Base-by-base conservation (phyloP, 2,329 filamentous ascomycete genomes). In the Penicillium sp. region DNA sequence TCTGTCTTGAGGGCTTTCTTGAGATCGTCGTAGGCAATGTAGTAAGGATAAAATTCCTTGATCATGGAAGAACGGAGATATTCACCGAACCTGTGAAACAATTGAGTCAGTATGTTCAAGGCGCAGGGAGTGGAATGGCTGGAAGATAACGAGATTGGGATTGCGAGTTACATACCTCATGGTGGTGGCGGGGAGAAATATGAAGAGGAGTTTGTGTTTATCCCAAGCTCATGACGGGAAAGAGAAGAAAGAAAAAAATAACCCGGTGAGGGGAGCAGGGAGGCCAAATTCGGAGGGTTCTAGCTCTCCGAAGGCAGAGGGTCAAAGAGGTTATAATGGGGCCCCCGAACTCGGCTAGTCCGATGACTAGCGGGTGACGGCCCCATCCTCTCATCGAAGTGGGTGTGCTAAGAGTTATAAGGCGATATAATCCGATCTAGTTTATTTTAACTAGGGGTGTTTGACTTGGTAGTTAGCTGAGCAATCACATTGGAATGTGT, bases 31-130 rank as follows among this genome's bases (percentile, higher is more conserved):
- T 99, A 99, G 78, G 91, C 89, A 78, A 99, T 97, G 80, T 99
- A 99, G 81, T 96, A 91, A 88, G 93, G 96, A 76, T 93, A 88
- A 80, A 96, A 99, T 79, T 97, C 93, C 81, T 90, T 92, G 78
- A 97, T 96, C 72, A 96, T 85, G 74, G 93, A 97, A 70, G 91
- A 93, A 64, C 91, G 91, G 71, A 99, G 87, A 83, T 99, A 93
- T 78, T 97, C 91, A 75, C 94, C 94, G 82, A 97, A 99, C 83
- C 86, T 88, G 56, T 45, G 27, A 38, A 39, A 56, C 52, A 50
- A 49, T 49, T 45, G 42, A 44, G 55, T 68, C 39, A 67, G 62
- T 54, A 51, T 36, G 12, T 7, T 7, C 3, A 19, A 15, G 19
- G 25, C 19, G 50, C 54, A 39, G 53, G 58, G 53, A 51, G 55